Conservation (phyloP, 768 basidiomycete genomes). For the Podaxis sp. region DNA sequence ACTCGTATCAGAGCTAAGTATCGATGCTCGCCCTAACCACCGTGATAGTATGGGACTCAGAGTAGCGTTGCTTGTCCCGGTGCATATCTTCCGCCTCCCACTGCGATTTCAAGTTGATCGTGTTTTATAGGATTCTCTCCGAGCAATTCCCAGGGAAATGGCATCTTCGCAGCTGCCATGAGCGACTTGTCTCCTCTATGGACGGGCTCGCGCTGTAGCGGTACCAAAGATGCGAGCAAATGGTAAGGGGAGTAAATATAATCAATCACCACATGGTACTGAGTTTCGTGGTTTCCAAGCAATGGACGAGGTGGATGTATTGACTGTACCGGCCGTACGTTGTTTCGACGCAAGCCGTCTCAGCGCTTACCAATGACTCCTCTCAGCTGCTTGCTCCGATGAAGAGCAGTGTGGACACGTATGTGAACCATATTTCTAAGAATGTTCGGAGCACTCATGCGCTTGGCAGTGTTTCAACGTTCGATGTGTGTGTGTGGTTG, state of each 20-base stretch:
- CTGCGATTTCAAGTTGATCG: background rate
- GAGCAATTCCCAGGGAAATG: conserved; percentile 26
- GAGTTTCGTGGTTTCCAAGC: conserved; percentile 11
- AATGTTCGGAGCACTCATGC: background rate
- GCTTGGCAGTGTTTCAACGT: conserved; percentile 25
- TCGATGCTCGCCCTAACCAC: background rate
- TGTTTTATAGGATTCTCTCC: conserved; percentile 21
- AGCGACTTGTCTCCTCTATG: conserved; percentile 30
- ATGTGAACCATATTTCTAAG: background rate
- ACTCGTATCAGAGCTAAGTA: background rate
- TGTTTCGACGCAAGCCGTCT: background rate
- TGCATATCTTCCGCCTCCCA: background rate
- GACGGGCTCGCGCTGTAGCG: conserved; percentile 26
- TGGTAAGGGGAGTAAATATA: conserved; percentile 13
- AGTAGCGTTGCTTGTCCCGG: conserved; percentile 15
- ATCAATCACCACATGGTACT: background rate
- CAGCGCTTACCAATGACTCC: background rate
- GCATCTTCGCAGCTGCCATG: conserved; percentile 30
- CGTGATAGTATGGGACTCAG: conserved; percentile 15
- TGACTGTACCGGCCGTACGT: conserved; percentile 27
- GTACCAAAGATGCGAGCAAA: conserved; percentile 21
- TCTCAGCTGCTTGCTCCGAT: conserved; percentile 14
- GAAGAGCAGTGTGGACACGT: conserved; percentile 17
- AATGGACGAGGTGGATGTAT: conserved; percentile 23
- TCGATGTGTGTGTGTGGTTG: conserved; percentile 17